A percentile compares a stretch with the other conserved stretches of the same genome.
phyloP scores from a whole-genome alignment of 495 filamentous ascomycete genomes.

The Baudoinia panamericana region DNA sequence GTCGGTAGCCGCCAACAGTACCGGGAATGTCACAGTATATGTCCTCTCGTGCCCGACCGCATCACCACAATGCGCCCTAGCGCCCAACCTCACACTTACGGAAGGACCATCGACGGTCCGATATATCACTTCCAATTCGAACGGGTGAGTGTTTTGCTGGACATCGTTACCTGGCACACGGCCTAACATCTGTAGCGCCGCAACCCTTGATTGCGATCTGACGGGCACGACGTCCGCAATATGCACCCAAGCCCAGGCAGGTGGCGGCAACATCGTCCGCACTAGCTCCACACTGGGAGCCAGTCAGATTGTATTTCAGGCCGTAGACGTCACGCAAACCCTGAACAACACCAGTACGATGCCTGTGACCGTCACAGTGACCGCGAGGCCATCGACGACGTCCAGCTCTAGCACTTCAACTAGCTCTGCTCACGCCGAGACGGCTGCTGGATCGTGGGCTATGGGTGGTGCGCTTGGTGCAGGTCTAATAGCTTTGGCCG shows the following conservation, averaged over 20 bases:
- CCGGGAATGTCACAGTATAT: constrained; percentile 2
- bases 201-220: constrained; percentile 1
- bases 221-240: not conserved
- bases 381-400: not conserved
- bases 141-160: not conserved
- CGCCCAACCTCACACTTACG: constrained; percentile 11
- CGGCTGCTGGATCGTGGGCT: constrained; percentile 2
- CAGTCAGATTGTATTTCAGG: constrained; percentile 1
- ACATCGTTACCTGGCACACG: not conserved
- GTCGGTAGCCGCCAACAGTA: constrained; percentile 1
- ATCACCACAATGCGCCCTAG: constrained; percentile 3
- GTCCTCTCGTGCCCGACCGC: constrained; percentile 10
- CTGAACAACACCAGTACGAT: constrained; percentile 6
- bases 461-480: constrained; percentile 11
- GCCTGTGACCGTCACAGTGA: constrained; percentile 7
- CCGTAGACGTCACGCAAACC: constrained; percentile 7
- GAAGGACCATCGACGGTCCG: constrained; percentile 3
- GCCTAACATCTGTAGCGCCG: not conserved
- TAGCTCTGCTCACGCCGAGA: constrained; percentile 3
- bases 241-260: not conserved
- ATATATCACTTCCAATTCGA: constrained; percentile 5
- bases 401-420: constrained; percentile 2
- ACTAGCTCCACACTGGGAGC: constrained; percentile 1
- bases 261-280: constrained; percentile 2
- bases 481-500: constrained; percentile 8